phyloP scores from a whole-genome alignment of 768 basidiomycete genomes.

The Fomitopsis pulvina region DNA sequence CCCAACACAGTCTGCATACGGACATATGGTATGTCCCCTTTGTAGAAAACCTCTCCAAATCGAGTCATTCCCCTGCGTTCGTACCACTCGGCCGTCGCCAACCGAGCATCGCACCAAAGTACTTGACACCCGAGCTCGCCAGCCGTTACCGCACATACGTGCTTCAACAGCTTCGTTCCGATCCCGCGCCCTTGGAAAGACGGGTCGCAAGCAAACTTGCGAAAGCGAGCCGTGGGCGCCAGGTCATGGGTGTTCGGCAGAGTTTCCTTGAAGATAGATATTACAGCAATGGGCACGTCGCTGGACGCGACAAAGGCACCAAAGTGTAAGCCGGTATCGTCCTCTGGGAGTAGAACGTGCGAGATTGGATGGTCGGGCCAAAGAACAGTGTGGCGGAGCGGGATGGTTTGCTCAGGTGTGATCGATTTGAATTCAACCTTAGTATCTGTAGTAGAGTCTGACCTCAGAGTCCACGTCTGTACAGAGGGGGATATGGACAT shows the following conservation, averaged over 20 bases:
- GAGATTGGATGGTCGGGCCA: slow-evolving; percentile 47
- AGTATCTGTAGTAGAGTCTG: no score
- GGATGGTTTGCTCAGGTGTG: slow-evolving; percentile 36
- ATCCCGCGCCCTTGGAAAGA: slow-evolving; percentile 47
- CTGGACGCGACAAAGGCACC: slow-evolving; percentile 42
- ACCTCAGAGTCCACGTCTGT: no score
- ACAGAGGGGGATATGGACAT: neutral
- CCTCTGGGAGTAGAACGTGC: slow-evolving; percentile 46
- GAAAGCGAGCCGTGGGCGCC: slow-evolving; percentile 35
- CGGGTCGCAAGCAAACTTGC: slow-evolving; percentile 55
- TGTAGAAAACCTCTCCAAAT: slow-evolving; percentile 49
- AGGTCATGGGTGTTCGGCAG: slow-evolving; percentile 29
- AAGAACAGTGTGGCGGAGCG: slow-evolving; percentile 49
- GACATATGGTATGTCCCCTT: slow-evolving; percentile 48
- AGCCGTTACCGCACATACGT: slow-evolving; percentile 32
- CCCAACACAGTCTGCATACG: slow-evolving; percentile 31
- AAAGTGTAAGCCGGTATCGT: slow-evolving; percentile 43
- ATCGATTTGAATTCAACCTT: slow-evolving; percentile 25
- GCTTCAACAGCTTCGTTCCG: slow-evolving; percentile 40
- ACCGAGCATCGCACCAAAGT: slow-evolving; percentile 56
- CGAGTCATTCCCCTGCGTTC: slow-evolving; percentile 39
- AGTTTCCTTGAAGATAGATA: slow-evolving; percentile 48
- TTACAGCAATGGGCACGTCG: slow-evolving; percentile 39
- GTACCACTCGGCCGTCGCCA: slow-evolving; percentile 42
- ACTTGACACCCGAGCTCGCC: slow-evolving; percentile 34